Percentiles rank a stretch among this genome's conserved stretches.
These are phyloP conservation scores for Rhodotorula kratochvilovae DNA, from an alignment of 768 basidiomycete species.

Conservation along the genomic window DNA sequence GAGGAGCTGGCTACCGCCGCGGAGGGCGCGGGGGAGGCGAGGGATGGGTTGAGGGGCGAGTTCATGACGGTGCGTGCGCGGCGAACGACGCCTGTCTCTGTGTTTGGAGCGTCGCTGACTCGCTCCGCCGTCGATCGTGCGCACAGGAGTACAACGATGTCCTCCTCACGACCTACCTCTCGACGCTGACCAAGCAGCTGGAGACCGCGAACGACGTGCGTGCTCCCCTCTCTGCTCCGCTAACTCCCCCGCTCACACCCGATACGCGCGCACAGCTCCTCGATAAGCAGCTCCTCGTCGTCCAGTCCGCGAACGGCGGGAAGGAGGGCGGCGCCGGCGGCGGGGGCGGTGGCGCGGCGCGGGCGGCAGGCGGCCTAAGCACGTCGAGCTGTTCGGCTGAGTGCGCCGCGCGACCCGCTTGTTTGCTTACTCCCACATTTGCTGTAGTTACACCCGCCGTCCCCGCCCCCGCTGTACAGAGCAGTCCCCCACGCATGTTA, in stretches of 20 bases:
- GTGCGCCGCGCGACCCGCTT: too few species aligned
- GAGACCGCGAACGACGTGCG: slow-evolving; percentile 83
- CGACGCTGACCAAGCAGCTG: slow-evolving; percentile 80
- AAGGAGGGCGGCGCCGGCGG: slow-evolving; percentile 5
- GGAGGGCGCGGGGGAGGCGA: not conserved
- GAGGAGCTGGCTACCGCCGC: not conserved
- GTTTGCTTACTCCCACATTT: not conserved
- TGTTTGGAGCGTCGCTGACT: not conserved
- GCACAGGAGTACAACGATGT: slow-evolving; percentile 80
- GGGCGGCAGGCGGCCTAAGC: not conserved
- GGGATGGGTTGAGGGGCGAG: slow-evolving; percentile 68
- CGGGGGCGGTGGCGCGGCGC: not conserved
- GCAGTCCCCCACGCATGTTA: not conserved
- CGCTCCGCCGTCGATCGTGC: slow-evolving; percentile 43
- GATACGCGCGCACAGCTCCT: slow-evolving; percentile 20
- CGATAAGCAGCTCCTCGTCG: slow-evolving; percentile 34
- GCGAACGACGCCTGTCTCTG: not conserved
- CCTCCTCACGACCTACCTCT: slow-evolving; percentile 81
- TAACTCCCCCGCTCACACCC: too few species aligned
- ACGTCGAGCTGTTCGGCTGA: not conserved
- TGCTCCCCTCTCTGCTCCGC: not conserved
- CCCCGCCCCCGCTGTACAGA: not conserved
- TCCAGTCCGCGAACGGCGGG: not conserved
- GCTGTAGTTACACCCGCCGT: not conserved
- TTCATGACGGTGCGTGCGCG: slow-evolving; percentile 67